Base-by-base conservation (phyloP, 148 eudicot genomes). In the Cornus suecica region DNA sequence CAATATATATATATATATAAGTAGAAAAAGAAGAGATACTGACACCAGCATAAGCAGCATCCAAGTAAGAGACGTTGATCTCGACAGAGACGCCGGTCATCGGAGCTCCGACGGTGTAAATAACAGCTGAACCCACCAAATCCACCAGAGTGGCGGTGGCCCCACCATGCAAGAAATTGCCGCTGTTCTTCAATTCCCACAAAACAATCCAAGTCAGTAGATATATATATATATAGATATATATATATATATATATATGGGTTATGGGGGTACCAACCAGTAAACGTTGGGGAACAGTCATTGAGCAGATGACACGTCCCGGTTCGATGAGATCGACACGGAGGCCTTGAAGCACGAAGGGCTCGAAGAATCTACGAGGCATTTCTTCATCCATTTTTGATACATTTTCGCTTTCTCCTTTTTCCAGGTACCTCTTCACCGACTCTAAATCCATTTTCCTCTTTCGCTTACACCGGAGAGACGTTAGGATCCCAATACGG, bases 71-170 rank as follows among this genome's bases (percentile, higher is more conserved):
- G 31, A 94, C 91, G 56, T 89, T 92, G 71, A 94, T 90, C 85
- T 94, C 97, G 13, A 94, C 92, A 67, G 97, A 90, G 71, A 89
- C 97, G 2, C 97, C 95, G 18, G 88, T 77, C 6, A 71, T 14
- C 9, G 79, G 79, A 72, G 83, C 81, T 6, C 92, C 90, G 63
- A 76, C 73, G 20, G 92, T 80, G 75, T 23, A 78, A 1, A 92
- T 73, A 42, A 71, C 90, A 71, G 98, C 92, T 1, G 98, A 90
- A 5, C 97, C 97, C 58, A 92, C 77, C 66, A 92, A 26, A 74
- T 90, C 95, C 54, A 92, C 90, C 66, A 94, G 80, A n/a, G 95
- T 79, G 27, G 95, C 97, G 27, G 89, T 90, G 14, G 93, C 97
- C 29, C 93, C 95, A 10, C 97, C 95, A 63, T 94, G 97, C 66